phyloP scores from a whole-genome alignment of 495 filamentous ascomycete genomes.

The Penicillium diatomitis region DNA sequence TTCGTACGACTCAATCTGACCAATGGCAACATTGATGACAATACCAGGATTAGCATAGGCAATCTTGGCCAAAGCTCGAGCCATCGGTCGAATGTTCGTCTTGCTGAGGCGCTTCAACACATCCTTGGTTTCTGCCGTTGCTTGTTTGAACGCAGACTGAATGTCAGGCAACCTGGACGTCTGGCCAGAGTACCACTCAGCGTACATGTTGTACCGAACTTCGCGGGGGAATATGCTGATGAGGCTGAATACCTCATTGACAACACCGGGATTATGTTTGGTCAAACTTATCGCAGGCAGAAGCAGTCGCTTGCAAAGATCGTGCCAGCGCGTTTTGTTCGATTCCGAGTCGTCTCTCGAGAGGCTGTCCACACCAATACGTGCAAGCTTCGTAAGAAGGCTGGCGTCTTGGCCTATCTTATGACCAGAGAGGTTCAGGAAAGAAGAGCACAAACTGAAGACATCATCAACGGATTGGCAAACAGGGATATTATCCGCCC shows the following conservation, averaged over 20 bases:
- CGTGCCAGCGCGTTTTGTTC: conserved; percentile 66
- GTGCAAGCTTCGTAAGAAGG: conserved; percentile 68
- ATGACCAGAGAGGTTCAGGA: conserved; percentile 76
- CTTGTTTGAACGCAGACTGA: conserved; percentile 64
- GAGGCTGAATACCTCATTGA: conserved; percentile 75
- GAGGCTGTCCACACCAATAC: conserved; percentile 72
- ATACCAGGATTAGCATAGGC: conserved; percentile 81
- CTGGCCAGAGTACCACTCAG: conserved; percentile 78
- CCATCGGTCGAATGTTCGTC: conserved; percentile 77
- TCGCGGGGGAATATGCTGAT: conserved; percentile 68
- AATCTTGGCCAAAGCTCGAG: conserved; percentile 75
- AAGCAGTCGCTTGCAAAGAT: conserved; percentile 71
- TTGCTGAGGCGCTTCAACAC: conserved; percentile 78
- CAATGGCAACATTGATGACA: conserved; percentile 78
- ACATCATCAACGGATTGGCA: conserved; percentile 88
- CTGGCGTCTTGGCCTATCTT: conserved; percentile 76
- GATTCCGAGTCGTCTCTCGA: conserved; percentile 54
- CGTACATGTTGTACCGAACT: conserved; percentile 79
- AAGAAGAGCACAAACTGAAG: conserved; percentile 74
- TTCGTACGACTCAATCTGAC: conserved; percentile 82
- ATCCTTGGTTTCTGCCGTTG: conserved; percentile 66
- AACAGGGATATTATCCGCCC: conserved; percentile 84
- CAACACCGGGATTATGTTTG: conserved; percentile 70
- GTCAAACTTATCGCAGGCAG: conserved; percentile 78
- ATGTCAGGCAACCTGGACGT: conserved; percentile 71